Percentiles rank a stretch among this genome's conserved stretches.
Conservation (phyloP, 129 eudicot genomes). For the Pulicaria dysenterica region DNA sequence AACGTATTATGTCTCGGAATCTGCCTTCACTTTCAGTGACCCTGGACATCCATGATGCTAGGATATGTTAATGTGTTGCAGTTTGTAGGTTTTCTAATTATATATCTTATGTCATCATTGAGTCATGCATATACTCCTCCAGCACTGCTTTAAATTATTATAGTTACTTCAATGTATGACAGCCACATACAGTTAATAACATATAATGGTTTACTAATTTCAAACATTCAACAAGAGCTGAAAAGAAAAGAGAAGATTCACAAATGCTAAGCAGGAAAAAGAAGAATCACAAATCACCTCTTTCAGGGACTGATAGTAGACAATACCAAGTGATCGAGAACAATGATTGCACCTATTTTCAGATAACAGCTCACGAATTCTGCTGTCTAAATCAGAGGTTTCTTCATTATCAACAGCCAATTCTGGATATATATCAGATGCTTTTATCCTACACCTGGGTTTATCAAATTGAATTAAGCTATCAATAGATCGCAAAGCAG, state of each 20-base stretch:
- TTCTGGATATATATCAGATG: conserved; percentile 64
- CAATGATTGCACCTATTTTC: conserved; percentile 70
- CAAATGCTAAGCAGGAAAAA: conserved; percentile 23
- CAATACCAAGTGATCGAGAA: conserved; percentile 59
- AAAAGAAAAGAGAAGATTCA: neutral
- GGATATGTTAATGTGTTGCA: too few species aligned
- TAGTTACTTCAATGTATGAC: too few species aligned
- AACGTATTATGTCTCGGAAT: too few species aligned
- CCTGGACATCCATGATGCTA: too few species aligned
- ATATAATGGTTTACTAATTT: neutral
- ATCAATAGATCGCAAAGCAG: conserved; percentile 77
- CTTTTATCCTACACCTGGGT: conserved; percentile 77
- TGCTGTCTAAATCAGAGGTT: conserved; percentile 62
- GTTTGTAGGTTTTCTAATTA: too few species aligned
- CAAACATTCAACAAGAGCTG: neutral
- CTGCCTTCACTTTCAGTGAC: too few species aligned
- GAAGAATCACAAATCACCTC: conserved; percentile 59
- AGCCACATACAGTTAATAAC: neutral
- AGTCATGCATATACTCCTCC: neutral
- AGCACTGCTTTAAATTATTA: too few species aligned
- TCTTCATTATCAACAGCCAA: conserved; percentile 48
- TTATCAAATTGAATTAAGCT: conserved; percentile 87
- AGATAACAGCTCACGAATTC: conserved; percentile 66
- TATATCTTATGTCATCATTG: neutral
- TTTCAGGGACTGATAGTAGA: conserved; percentile 86